Evolutionary conservation across 495 filamentous ascomycete species (phyloP), one percentile per base, ranked within the genome.

Genomic region (Podospora bellae-mahoneyi): DNA sequence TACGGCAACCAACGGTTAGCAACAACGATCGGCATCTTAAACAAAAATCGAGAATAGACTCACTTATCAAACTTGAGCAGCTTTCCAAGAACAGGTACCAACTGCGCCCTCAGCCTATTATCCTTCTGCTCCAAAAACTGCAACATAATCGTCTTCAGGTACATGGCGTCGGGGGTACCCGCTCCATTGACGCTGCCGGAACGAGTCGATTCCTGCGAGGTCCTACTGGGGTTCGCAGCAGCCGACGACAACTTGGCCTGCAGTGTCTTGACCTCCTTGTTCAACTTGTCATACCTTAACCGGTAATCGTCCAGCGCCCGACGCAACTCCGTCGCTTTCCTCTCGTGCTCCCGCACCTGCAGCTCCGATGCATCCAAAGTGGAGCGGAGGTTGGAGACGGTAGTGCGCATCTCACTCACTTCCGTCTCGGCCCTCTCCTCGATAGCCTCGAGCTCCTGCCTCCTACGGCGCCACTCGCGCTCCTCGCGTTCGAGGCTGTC

Each of bases 91-190:
- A 97, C 93, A 16, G 94, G 95, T 27, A 99, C 90, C 63, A 99
- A 83, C 83, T 97, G 93, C 75, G 89, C 87, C 77, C 96, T 91
- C 68, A 93, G 86, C 76, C 87, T 92, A 80, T 94, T 96, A 73
- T 99, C 95, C 80, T 89, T 92, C 76, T 95, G 91, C 82, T 97
- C 93, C 75, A 99, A 77, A 73, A 99, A 97, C 78, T 97, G 94
- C 57, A 98, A 79, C 27, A 99, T 84, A 53, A 99, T 92, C 39
- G 96, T 97, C 83, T 98, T 98, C 67, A 99, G 77, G 76, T 99
- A 99, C 73, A 92, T 88, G 69, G 89, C 90, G 77, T 99, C 91
- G 64, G 89, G 84, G 57, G 72, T 66, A n/a, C 66, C 70, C 15
- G 79, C 74, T 23, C 73, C 71, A 28, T 77, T 78, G 18, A 75